Conservation (phyloP, 148 eudicot species). For the Salicornia ramosissima region DNA sequence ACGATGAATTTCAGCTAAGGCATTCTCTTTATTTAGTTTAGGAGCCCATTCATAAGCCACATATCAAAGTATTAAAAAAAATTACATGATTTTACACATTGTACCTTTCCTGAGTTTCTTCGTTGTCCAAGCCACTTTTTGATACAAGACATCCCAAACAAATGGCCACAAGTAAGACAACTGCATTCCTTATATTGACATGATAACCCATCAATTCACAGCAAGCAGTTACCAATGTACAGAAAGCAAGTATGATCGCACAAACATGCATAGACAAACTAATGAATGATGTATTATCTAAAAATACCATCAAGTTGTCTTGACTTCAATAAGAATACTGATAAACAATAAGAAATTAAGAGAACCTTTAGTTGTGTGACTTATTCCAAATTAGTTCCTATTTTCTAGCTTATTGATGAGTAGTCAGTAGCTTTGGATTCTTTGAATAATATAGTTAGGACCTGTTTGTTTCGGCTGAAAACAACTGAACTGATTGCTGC, state of each 20-base stretch:
- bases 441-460: too few relatives aligned
- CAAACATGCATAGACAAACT: neutral
- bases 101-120: constrained; percentile 63
- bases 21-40: neutral
- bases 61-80: neutral
- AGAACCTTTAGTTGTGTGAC: too few relatives aligned
- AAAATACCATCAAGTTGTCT: neutral
- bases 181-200: constrained; percentile 35
- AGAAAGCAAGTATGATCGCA: neutral
- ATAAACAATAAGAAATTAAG: neutral
- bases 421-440: too few relatives aligned
- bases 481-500: too few relatives aligned
- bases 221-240: constrained; percentile 6
- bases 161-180: constrained; percentile 89
- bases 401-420: too few relatives aligned
- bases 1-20: neutral
- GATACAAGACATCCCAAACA: constrained; percentile 78
- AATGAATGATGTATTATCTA: neutral
- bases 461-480: too few relatives aligned
- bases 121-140: constrained; percentile 70
- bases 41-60: neutral
- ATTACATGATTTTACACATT: neutral
- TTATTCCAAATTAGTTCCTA: too few relatives aligned
- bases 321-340: neutral
- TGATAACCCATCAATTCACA: constrained; percentile 5